Evolutionary conservation across 1,139 yeast species (phyloP).

Genomic region (Entelexis sorbosivorans): DNA sequence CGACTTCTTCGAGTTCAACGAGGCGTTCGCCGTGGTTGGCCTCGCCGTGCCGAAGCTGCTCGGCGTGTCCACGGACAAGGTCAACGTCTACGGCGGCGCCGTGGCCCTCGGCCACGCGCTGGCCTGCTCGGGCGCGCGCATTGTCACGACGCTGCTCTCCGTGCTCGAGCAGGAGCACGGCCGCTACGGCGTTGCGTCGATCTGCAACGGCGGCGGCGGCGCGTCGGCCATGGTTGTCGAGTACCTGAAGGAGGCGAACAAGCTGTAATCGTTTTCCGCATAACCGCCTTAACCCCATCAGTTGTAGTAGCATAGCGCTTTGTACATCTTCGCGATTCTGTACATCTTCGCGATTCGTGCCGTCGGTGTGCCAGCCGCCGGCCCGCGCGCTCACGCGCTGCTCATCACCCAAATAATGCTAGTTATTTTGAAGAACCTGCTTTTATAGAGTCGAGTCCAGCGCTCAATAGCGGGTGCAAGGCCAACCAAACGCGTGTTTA

Average conservation of each 20-base stretch:
- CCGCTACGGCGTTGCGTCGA: conserved; percentile 84
- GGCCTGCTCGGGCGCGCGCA: conserved; percentile 96
- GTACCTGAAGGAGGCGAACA: conserved; percentile 16
- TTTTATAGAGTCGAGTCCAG: no score
- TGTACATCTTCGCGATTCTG: no score
- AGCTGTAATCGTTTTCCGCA: no score
- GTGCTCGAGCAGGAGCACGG: conserved; percentile 65
- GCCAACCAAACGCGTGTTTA: no score
- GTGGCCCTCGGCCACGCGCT: conserved; percentile 96
- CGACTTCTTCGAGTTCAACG: conserved; percentile 84
- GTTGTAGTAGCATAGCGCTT: no score
- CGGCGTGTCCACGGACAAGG: conserved; percentile 52
- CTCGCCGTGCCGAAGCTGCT: conserved; percentile 75
- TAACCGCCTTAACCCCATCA: no score
- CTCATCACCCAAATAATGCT: no score
- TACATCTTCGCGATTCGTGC: no score
- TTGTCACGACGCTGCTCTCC: conserved; percentile 73
- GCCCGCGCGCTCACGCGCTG: no score
- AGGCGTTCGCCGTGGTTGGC: conserved; percentile 95
- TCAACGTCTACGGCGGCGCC: conserved; percentile 96
- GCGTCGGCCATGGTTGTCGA: conserved; percentile 78
- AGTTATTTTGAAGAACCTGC: no score
- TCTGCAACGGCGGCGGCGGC: conserved; percentile 99
- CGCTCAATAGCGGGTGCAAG: no score
- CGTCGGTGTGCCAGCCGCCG: no score